These are phyloP conservation scores for Edaphochlamys debaryana DNA, from an alignment of 139 green algal genomes.

Conservation along the genomic window DNA sequence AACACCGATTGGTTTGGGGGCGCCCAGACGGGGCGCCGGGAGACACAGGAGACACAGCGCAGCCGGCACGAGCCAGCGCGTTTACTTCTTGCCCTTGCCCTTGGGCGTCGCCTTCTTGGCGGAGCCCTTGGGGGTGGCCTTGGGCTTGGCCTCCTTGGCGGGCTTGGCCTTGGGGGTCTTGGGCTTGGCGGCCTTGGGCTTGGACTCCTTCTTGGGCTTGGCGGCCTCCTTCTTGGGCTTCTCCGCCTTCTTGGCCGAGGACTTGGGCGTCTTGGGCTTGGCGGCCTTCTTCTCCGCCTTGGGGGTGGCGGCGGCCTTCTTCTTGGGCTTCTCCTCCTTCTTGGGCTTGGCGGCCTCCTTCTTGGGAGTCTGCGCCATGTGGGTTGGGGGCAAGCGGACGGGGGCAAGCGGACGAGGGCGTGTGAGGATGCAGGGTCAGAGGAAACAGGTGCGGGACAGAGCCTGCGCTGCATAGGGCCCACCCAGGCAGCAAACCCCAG, in stretches of 20 bases:
- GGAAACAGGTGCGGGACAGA: no score
- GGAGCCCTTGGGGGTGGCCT: conserved; percentile 37
- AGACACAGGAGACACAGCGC: no score
- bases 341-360: conserved; percentile 41
- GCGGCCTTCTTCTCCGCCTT: conserved; percentile 4
- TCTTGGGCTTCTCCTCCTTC: conserved; percentile 44
- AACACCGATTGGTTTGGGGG: background rate
- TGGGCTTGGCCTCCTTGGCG: conserved; percentile 3
- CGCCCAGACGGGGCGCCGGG: no score
- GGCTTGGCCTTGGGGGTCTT: no score
- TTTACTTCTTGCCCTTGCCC: conserved; percentile 34
- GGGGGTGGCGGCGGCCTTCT: conserved; percentile 32
- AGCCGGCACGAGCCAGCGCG: no score
- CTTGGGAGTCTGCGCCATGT: conserved; percentile 34
- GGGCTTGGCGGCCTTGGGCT: conserved; percentile 33
- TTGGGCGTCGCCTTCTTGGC: conserved; percentile 44
- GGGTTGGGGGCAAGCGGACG: no score
- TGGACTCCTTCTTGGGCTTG: background rate
- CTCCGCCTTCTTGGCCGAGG: conserved; percentile 22
- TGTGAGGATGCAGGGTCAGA: no score
- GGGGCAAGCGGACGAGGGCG: no score
- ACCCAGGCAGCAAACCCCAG: no score
- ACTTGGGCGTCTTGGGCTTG: conserved; percentile 30
- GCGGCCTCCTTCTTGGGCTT: conserved; percentile 34
- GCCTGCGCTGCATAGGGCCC: no score